These are phyloP conservation scores for Kernera saxatilis DNA, from an alignment of 345 rosid species.

Conservation along the genomic window DNA sequence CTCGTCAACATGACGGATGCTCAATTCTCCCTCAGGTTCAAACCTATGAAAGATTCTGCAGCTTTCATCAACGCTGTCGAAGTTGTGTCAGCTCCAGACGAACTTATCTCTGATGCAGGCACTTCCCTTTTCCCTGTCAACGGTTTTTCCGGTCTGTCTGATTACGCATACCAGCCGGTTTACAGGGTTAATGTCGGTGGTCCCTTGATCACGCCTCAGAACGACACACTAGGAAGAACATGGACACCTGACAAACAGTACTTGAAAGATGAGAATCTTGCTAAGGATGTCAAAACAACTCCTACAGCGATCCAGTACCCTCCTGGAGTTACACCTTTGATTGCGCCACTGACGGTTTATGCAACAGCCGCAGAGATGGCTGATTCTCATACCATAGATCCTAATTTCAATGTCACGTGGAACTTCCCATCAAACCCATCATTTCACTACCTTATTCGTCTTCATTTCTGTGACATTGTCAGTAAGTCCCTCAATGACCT, in stretches of 20 bases:
- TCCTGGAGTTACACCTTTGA: conserved; percentile 40
- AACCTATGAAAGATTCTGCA: conserved; percentile 44
- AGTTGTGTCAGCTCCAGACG: conserved; percentile 62
- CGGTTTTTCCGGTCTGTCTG: conserved; percentile 35
- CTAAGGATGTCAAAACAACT: conserved; percentile 27
- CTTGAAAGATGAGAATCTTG: conserved; percentile 41
- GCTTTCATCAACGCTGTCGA: conserved; percentile 72
- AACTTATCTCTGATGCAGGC: conserved; percentile 43
- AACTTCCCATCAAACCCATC: conserved; percentile 43
- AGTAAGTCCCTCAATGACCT: conserved; percentile 57
- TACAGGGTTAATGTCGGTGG: conserved; percentile 71
- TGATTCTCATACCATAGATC: conserved; percentile 31
- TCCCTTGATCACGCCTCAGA: conserved; percentile 46
- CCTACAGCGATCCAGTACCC: conserved; percentile 39
- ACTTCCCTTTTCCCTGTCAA: conserved; percentile 47
- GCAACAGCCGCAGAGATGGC: conserved; percentile 56
- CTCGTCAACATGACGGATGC: conserved; percentile 43
- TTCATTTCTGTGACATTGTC: conserved; percentile 71
- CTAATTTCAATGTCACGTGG: conserved; percentile 69
- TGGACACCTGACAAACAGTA: conserved; percentile 49
- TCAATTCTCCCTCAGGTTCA: conserved; percentile 38
- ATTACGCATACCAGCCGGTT: conserved; percentile 41
- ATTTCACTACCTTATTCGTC: conserved; percentile 52
- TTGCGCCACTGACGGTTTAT: conserved; percentile 58
- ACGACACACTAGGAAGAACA: conserved; percentile 51